These are phyloP conservation scores for Chlorociboria aeruginascens DNA, from an alignment of 495 filamentous ascomycete species.

Conservation along the genomic window DNA sequence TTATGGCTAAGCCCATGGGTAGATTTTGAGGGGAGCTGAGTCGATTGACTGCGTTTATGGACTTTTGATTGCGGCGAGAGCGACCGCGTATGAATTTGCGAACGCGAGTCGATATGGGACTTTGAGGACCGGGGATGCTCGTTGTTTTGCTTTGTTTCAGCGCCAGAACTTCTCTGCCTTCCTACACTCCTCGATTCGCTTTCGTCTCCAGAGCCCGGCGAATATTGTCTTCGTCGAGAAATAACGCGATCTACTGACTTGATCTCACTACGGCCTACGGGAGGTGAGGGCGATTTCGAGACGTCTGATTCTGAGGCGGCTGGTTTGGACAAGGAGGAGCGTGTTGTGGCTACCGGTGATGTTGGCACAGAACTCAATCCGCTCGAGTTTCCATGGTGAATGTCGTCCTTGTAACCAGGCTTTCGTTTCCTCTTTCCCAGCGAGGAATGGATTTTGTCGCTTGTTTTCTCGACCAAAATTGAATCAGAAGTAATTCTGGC, in stretches of 20 bases:
- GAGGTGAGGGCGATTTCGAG: slow-evolving; percentile 20
- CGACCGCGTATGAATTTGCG: slow-evolving; percentile 40
- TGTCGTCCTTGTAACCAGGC: slow-evolving; percentile 20
- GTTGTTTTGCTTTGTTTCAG: slow-evolving; percentile 9
- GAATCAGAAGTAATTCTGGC: background rate
- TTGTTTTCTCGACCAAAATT: background rate
- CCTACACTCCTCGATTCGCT: slow-evolving; percentile 5
- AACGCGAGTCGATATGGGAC: slow-evolving; percentile 1
- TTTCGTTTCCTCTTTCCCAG: slow-evolving; percentile 37
- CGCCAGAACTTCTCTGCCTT: slow-evolving; percentile 15
- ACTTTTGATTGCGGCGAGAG: slow-evolving; percentile 46
- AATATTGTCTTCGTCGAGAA: slow-evolving; percentile 11
- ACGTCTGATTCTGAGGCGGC: slow-evolving; percentile 25
- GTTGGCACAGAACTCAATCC: slow-evolving; percentile 42
- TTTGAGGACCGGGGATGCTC: slow-evolving; percentile 5
- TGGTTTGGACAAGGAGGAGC: slow-evolving; percentile 24
- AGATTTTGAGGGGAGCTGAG: slow-evolving; percentile 34
- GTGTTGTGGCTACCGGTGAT: slow-evolving; percentile 28
- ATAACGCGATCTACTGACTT: slow-evolving; percentile 17
- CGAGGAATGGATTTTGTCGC: slow-evolving; percentile 5
- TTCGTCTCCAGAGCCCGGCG: slow-evolving; percentile 15
- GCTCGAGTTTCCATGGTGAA: slow-evolving; percentile 27
- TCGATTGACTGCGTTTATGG: slow-evolving; percentile 54
- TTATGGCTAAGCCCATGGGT: slow-evolving; percentile 42
- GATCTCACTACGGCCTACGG: slow-evolving; percentile 9